phyloP scores from a whole-genome alignment of 148 eudicot species.

The Chenopodium suecicum region DNA sequence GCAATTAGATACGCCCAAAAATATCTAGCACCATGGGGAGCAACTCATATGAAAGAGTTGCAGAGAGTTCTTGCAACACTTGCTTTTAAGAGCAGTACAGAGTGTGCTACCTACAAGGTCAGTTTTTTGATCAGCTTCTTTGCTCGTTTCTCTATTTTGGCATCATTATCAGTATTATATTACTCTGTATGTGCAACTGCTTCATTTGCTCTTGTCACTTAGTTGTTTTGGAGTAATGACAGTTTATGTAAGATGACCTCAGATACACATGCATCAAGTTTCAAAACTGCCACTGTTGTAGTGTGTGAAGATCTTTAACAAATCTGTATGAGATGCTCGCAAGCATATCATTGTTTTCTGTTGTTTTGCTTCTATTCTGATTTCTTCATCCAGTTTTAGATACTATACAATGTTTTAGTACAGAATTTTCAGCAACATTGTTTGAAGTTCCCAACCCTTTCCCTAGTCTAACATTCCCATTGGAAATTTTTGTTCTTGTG shows the following conservation, averaged over 20 bases:
- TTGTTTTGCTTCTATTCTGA: no score
- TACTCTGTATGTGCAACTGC: no score
- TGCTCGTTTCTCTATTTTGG: neutral
- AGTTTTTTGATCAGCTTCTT: conserved; percentile 16
- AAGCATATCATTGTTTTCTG: no score
- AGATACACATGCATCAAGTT: neutral
- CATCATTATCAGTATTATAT: neutral
- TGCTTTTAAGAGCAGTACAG: conserved; percentile 90
- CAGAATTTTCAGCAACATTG: no score
- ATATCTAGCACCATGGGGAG: conserved; percentile 93
- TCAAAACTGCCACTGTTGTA: neutral
- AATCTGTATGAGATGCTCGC: neutral
- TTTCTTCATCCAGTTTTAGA: no score
- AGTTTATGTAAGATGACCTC: neutral
- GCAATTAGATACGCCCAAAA: conserved; percentile 87
- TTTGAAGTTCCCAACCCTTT: neutral
- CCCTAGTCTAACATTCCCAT: neutral
- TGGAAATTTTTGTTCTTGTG: no score
- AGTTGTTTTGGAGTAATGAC: neutral
- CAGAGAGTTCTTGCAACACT: conserved; percentile 88
- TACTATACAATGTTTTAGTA: no score
- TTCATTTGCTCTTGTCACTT: no score
- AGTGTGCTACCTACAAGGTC: conserved; percentile 88
- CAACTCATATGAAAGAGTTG: conserved; percentile 88
- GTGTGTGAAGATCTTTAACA: neutral